A percentile compares a stretch with the other conserved stretches of the same genome.
Evolutionary conservation across 1,139 yeast genomes (phyloP).

Genomic region (Pichia sp.): DNA sequence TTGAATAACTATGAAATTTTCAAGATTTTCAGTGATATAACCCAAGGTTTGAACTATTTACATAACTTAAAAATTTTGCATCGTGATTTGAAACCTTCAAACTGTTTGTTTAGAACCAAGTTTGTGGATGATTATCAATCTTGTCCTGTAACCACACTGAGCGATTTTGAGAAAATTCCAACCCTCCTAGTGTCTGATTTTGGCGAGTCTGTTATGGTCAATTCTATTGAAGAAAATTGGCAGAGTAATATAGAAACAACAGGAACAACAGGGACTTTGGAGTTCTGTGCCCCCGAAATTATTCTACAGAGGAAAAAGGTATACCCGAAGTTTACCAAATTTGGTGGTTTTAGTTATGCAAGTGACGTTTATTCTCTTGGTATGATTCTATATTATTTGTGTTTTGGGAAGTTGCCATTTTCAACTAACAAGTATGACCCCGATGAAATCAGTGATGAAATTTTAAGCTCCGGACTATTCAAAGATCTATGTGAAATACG

Average conservation of each 20-base stretch:
- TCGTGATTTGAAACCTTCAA: conserved; percentile 84
- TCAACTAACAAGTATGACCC: conserved; percentile 34
- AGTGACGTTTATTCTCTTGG: conserved; percentile 84
- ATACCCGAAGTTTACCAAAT: conserved; percentile 28
- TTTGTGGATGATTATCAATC: conserved; percentile 26
- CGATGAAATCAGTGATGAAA: conserved; percentile 39
- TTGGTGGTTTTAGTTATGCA: conserved; percentile 52
- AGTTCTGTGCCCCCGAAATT: conserved; percentile 82
- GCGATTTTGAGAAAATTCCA: conserved; percentile 43
- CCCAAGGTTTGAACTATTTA: conserved; percentile 64
- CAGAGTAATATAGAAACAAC: conserved; percentile 43
- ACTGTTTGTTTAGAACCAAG: conserved; percentile 57
- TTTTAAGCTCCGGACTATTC: conserved; percentile 28
- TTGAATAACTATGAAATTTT: conserved; percentile 49
- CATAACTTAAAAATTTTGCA: conserved; percentile 76
- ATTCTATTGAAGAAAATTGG: conserved; percentile 32
- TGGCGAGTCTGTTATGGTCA: conserved; percentile 82
- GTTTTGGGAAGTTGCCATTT: conserved; percentile 69
- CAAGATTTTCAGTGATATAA: conserved; percentile 62
- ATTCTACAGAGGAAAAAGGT: conserved; percentile 27
- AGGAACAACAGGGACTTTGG: conserved; percentile 84
- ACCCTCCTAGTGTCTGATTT: conserved; percentile 77
- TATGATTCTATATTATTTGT: conserved; percentile 67
- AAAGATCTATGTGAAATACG: conserved; percentile 18
- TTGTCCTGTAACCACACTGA: conserved; percentile 28